These are phyloP conservation scores for Leccinellum luteum DNA, from an alignment of 768 basidiomycete genomes.

Conservation along the genomic window DNA sequence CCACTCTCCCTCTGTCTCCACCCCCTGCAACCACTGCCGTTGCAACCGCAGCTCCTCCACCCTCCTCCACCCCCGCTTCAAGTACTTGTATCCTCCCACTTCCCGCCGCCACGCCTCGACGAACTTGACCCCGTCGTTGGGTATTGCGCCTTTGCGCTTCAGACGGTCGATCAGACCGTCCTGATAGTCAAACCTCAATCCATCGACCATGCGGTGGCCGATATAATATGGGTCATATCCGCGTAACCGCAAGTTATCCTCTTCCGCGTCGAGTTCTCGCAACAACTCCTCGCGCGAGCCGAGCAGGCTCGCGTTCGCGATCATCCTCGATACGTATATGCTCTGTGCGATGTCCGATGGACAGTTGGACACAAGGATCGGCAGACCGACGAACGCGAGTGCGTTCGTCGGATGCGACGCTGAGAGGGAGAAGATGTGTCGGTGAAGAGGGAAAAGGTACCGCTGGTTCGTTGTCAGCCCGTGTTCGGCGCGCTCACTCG, in stretches of 20 bases:
- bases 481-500: constrained; percentile 8
- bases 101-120: constrained; percentile 51
- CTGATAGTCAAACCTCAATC: constrained; percentile 39
- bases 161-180: constrained; percentile 27
- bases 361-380: constrained; percentile 45
- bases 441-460: constrained; percentile 55
- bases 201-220: constrained; percentile 45
- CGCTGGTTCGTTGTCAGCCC: constrained; percentile 46
- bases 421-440: constrained; percentile 53
- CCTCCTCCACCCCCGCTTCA: constrained; percentile 44
- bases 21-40: constrained; percentile 45
- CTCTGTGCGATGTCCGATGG: constrained; percentile 51
- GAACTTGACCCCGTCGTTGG: constrained; percentile 41
- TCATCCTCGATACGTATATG: constrained; percentile 43
- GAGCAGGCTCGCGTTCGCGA: constrained; percentile 42
- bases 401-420: constrained; percentile 46
- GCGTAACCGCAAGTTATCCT: constrained; percentile 37
- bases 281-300: constrained; percentile 40
- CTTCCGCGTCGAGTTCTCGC: constrained; percentile 38
- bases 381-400: constrained; percentile 55
- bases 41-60: constrained; percentile 41
- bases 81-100: constrained; percentile 29
- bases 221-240: constrained; percentile 49
- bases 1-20: constrained; percentile 52
- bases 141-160: constrained; percentile 31